Evolutionary conservation across 768 basidiomycete genomes (phyloP).

Genomic region (Clitopilus passeckerianus): DNA sequence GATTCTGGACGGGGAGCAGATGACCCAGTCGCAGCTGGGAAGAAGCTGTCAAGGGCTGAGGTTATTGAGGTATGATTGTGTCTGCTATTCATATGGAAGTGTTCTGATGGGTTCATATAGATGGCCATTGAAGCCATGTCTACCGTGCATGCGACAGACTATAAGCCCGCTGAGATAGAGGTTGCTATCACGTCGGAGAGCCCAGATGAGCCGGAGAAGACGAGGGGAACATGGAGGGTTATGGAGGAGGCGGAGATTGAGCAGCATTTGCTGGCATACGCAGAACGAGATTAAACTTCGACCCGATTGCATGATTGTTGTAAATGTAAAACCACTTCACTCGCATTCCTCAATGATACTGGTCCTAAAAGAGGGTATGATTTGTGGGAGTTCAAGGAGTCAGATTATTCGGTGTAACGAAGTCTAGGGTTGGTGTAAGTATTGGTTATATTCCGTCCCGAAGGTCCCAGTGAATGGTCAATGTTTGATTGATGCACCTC

Average conservation of each 20-base stretch:
- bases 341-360: conserved; percentile 6
- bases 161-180: conserved; percentile 93
- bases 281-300: conserved; percentile 71
- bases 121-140: conserved; percentile 95
- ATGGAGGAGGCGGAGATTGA: conserved; percentile 78
- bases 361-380: conserved; percentile 1
- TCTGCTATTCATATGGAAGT: not conserved
- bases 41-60: conserved; percentile 64
- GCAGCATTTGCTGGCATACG: conserved; percentile 75
- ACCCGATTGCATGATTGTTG: not conserved
- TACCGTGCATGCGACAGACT: conserved; percentile 91
- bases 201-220: conserved; percentile 69
- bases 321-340: conserved; percentile 8
- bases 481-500: conserved; percentile 53
- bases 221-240: conserved; percentile 72
- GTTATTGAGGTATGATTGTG: conserved; percentile 77
- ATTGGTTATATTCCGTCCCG: not conserved
- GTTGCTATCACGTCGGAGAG: conserved; percentile 85
- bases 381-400: not conserved
- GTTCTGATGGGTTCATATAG: conserved; percentile 31
- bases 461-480: not conserved
- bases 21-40: conserved; percentile 71
- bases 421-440: not conserved
- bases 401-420: not conserved
- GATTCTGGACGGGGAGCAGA: conserved; percentile 75